These are phyloP conservation scores for Trichoderma brevicompactum DNA, from an alignment of 2,329 filamentous ascomycete genomes.

Conservation along the genomic window DNA sequence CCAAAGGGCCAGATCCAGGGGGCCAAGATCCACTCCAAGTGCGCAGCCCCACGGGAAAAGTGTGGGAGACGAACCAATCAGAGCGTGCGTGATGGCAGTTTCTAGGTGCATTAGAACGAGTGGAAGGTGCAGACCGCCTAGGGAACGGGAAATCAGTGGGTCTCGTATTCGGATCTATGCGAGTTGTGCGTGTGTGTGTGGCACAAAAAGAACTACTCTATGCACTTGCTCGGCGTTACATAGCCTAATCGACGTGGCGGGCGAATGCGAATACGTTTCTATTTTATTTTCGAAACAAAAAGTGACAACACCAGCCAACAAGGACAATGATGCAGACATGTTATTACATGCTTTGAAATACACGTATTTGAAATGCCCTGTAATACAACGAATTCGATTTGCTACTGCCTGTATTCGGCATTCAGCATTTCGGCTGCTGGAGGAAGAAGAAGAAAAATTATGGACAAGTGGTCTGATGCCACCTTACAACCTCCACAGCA, in stretches of 20 bases:
- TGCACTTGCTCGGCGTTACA: background rate
- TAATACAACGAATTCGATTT: background rate
- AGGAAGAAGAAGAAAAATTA: background rate
- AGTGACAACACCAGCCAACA: slow-evolving; percentile 12
- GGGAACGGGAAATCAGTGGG: slow-evolving; percentile 11
- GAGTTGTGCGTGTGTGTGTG: background rate
- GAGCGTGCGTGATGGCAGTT: background rate
- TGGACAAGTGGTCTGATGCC: slow-evolving; percentile 17
- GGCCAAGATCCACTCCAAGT: background rate
- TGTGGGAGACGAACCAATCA: slow-evolving; percentile 11
- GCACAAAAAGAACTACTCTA: background rate
- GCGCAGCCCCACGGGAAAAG: background rate
- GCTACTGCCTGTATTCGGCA: no score
- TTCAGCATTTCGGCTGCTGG: background rate
- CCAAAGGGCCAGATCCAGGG: slow-evolving; percentile 17
- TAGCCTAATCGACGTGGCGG: background rate
- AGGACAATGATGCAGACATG: background rate
- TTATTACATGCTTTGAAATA: background rate
- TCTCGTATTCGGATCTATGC: slow-evolving; percentile 24
- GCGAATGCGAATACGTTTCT: slow-evolving; percentile 29
- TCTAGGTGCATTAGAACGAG: background rate
- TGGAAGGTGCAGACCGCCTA: slow-evolving; percentile 20
- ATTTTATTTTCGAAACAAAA: background rate
- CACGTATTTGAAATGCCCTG: background rate
- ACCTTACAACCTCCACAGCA: slow-evolving; percentile 8